Evolutionary conservation across 805 yeast genomes (phyloP).

Genomic region (Vanderwaltozyma tropicalis): DNA sequence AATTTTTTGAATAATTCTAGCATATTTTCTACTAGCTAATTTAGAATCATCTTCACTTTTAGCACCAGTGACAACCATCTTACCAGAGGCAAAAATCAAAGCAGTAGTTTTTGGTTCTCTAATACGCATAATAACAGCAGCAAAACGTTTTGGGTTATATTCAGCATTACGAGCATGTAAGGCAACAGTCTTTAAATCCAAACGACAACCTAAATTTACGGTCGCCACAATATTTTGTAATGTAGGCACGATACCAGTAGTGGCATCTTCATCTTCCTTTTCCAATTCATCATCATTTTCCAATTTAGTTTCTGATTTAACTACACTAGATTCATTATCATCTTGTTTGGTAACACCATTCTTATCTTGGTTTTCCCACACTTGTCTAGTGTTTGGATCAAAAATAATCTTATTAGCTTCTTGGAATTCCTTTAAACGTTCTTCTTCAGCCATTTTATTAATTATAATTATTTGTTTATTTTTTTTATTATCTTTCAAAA

Average conservation of each 20-base stretch:
- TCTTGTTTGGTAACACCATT: constrained; percentile 6
- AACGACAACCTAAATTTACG: constrained; percentile 88
- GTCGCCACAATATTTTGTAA: constrained; percentile 93
- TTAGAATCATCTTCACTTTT: constrained; percentile 98
- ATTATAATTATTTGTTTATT: too few relatives aligned
- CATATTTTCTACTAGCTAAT: constrained; percentile 93
- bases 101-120: constrained; percentile 99
- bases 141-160: constrained; percentile 96
- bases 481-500: too few relatives aligned
- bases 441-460: constrained; percentile 7
- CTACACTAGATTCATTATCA: constrained; percentile 5
- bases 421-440: constrained; percentile 26
- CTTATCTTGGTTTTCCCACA: constrained; percentile 27
- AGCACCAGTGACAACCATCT: constrained; percentile 99
- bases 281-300: constrained; percentile 3
- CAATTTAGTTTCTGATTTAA: constrained; percentile 1
- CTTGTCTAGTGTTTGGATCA: constrained; percentile 29
- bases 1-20: constrained; percentile 93
- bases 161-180: constrained; percentile 98
- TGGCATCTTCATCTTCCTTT: constrained; percentile 51
- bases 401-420: constrained; percentile 28
- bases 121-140: constrained; percentile 98
- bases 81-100: constrained; percentile 93
- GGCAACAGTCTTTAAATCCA: constrained; percentile 94
- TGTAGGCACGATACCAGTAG: constrained; percentile 95